A percentile compares a stretch with the other conserved stretches of the same genome.
phyloP scores from a whole-genome alignment of 2,329 filamentous ascomycete species.

The Dothideomycetidae sp. region DNA sequence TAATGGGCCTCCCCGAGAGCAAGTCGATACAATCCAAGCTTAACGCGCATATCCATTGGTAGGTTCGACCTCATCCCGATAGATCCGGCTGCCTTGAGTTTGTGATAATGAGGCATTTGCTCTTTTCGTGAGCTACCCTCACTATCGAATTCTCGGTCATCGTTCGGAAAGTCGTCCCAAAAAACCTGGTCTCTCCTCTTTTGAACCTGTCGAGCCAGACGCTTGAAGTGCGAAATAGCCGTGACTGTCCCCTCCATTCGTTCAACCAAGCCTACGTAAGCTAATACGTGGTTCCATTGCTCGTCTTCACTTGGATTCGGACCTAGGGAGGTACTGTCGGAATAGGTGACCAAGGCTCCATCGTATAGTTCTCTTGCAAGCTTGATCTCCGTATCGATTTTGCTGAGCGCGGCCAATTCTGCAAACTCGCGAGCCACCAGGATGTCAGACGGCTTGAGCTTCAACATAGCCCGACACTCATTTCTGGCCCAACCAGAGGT shows the following conservation, averaged over 20 bases:
- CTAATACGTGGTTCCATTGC: conserved; percentile 70
- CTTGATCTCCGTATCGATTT: conserved; percentile 16
- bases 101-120: conserved; percentile 46
- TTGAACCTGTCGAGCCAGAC: conserved; percentile 66
- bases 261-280: conserved; percentile 69
- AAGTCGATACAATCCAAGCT: conserved; percentile 71
- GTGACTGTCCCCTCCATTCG: conserved; percentile 47
- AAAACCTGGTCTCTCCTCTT: conserved; percentile 57
- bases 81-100: conserved; percentile 23
- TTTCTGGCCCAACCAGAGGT: conserved; percentile 30
- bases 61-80: conserved; percentile 58
- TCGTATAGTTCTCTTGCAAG: conserved; percentile 31
- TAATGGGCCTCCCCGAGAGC: conserved; percentile 40
- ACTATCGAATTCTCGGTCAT: conserved; percentile 78
- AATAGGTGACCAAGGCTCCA: conserved; percentile 36
- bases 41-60: conserved; percentile 69
- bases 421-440: conserved; percentile 42
- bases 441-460: conserved; percentile 39
- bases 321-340: conserved; percentile 16
- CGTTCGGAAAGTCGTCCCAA: conserved; percentile 51
- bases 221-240: conserved; percentile 56
- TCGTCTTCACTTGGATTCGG: conserved; percentile 27
- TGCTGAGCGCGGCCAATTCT: conserved; percentile 31
- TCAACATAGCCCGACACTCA: conserved; percentile 42
- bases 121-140: conserved; percentile 53